Evolutionary conservation across 306 rosid genomes (phyloP), one percentile per base, ranked within the genome.

Genomic region (Ceratonia siliqua): DNA sequence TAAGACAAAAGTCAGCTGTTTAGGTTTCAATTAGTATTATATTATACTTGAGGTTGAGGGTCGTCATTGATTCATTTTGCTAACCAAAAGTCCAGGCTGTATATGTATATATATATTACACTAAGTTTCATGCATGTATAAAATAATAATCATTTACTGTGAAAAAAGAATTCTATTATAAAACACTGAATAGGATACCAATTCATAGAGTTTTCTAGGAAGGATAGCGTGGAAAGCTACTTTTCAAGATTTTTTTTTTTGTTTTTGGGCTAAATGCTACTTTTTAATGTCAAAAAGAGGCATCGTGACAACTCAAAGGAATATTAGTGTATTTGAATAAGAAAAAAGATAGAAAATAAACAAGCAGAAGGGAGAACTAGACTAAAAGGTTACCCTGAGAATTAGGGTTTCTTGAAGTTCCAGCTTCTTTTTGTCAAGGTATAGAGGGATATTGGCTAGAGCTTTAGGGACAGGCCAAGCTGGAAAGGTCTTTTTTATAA

Each of bases 391-490:
- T 14, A 53, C 62, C 45, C 12, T 35, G 61, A 57, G n/a, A 76
- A 81, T 76, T 18, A 46, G 18, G 71, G 33, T 71, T 71, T 81
- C 49, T 30, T 82, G 22, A 22, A 32, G 52, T 43, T 42, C 18
- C 63, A 61, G 42, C 48, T 68, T 27, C 80, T 68, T 62, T 78
- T 35, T 68, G 70, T 78, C 64, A 59, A 59, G 64, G 75, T 67
- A 39, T 49, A 59, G 13, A 38, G 24, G 67, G 67, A 72, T 58
- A 36, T 28, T 73, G 53, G 35, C 55, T 68, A 78, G 48, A 66
- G 20, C 59, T 82, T 82, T 78, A 68, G 69, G 52, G 59, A 74
- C 81, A 69, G 32, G 41, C 64, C 76, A 72, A 72, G 63, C 30
- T 58, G 62, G 68, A 82, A 82, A 77, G n/a, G 70, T 6, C 54